A percentile compares a stretch with the other conserved stretches of the same genome.
These are phyloP conservation scores for Fusarium domesticum DNA, from an alignment of 2,329 filamentous ascomycete genomes.

Conservation along the genomic window DNA sequence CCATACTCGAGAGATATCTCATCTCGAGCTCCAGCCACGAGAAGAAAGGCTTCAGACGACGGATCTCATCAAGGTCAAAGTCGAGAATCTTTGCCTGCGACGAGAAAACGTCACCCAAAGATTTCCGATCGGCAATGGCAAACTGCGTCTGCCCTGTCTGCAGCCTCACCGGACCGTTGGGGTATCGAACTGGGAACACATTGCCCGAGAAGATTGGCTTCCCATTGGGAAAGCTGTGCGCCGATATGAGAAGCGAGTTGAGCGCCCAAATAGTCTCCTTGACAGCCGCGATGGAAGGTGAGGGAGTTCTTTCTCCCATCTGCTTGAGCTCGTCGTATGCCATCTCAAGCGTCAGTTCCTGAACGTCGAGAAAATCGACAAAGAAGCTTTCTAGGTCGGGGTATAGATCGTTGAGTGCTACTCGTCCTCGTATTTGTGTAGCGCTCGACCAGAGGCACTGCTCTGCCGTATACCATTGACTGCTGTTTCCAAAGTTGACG, in stretches of 20 bases:
- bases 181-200: slow-evolving; percentile 26
- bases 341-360: slow-evolving; percentile 30
- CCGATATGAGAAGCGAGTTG: slow-evolving; percentile 30
- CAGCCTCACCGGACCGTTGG: slow-evolving; percentile 13
- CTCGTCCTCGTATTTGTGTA: slow-evolving; percentile 27
- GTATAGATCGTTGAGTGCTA: slow-evolving; percentile 30
- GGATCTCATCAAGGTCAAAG: slow-evolving; percentile 35
- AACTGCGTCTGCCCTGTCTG: slow-evolving; percentile 26
- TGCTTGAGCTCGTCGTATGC: slow-evolving; percentile 32
- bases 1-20: slow-evolving; percentile 33
- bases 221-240: slow-evolving; percentile 2
- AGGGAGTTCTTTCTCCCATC: slow-evolving; percentile 2
- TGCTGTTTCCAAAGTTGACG: not conserved
- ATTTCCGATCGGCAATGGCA: slow-evolving; percentile 35
- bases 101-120: slow-evolving; percentile 27
- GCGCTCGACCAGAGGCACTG: slow-evolving; percentile 37
- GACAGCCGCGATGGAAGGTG: slow-evolving; percentile 19
- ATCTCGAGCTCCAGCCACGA: slow-evolving; percentile 33
- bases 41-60: slow-evolving; percentile 30
- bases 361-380: slow-evolving; percentile 29
- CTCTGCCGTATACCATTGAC: slow-evolving; percentile 27
- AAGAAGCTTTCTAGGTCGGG: slow-evolving; percentile 32
- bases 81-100: slow-evolving; percentile 34
- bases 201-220: slow-evolving; percentile 6
- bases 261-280: slow-evolving; percentile 33